Evolutionary conservation across 129 eudicot genomes (phyloP).

Genomic region (Oenanthe sinensis): DNA sequence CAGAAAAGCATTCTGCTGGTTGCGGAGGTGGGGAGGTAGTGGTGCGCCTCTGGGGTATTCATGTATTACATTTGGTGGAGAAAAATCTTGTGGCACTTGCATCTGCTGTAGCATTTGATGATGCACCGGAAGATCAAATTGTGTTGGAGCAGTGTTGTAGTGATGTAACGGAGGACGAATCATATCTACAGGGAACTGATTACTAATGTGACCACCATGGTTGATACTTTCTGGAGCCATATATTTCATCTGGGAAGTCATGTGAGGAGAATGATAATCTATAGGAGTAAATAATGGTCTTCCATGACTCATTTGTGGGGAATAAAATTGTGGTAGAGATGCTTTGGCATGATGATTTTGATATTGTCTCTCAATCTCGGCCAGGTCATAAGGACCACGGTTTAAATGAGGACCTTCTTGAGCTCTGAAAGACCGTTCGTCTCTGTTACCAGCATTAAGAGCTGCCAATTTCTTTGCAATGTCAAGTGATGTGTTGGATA

Average conservation of each 20-base stretch:
- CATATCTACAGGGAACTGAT: slow-evolving; percentile 47
- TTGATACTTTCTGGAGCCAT: slow-evolving; percentile 43
- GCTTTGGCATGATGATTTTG: slow-evolving; percentile 36
- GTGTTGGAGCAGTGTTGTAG: slow-evolving; percentile 45
- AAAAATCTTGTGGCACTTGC: slow-evolving; percentile 53
- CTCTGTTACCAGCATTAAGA: slow-evolving; percentile 39
- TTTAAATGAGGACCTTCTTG: slow-evolving; percentile 31
- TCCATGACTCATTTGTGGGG: slow-evolving; percentile 41
- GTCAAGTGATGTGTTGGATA: slow-evolving; percentile 33
- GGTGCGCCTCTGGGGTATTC: slow-evolving; percentile 53
- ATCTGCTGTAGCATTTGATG: slow-evolving; percentile 63
- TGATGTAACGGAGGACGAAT: slow-evolving; percentile 44
- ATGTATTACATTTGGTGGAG: slow-evolving; percentile 44
- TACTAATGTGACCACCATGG: slow-evolving; percentile 37
- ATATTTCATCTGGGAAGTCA: slow-evolving; percentile 58
- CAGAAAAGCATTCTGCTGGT: slow-evolving; percentile 32
- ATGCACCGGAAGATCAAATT: slow-evolving; percentile 58
- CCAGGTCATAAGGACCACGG: slow-evolving; percentile 43
- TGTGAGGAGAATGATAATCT: slow-evolving; percentile 34
- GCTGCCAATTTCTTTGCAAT: slow-evolving; percentile 56
- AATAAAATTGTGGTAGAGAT: slow-evolving; percentile 32
- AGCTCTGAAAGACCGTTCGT: slow-evolving; percentile 22
- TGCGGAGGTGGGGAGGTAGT: slow-evolving; percentile 30
- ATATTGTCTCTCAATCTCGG: slow-evolving; percentile 40
- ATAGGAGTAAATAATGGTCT: slow-evolving; percentile 44